Evolutionary conservation across 176 grass and related monocot species (phyloP).

Genomic region (Bromus sterilis): DNA sequence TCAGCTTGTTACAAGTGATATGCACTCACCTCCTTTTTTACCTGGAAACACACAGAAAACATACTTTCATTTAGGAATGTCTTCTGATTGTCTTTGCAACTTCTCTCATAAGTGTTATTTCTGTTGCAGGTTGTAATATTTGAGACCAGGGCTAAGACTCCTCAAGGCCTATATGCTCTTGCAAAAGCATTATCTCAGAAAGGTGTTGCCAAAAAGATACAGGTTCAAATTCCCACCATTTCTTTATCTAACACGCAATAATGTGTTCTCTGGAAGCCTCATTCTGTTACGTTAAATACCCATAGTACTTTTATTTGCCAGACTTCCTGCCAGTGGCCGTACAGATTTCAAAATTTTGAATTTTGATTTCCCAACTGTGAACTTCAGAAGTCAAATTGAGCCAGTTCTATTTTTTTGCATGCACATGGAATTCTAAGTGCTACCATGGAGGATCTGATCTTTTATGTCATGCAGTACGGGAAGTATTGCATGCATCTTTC

Average conservation of each 20-base stretch:
- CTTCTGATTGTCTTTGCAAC: not conserved
- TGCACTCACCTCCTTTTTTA: not conserved
- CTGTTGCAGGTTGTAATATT: conserved; percentile 79
- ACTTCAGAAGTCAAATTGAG: not conserved
- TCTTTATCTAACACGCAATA: not conserved
- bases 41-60: not conserved
- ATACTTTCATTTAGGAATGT: not conserved
- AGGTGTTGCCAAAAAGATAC: conserved; percentile 84
- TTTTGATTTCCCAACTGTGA: not conserved
- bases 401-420: not conserved
- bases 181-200: conserved; percentile 85
- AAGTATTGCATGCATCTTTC: not conserved
- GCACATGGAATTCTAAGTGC: not conserved
- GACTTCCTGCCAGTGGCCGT: not conserved
- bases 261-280: not conserved
- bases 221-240: conserved; percentile 36
- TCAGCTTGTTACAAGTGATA: not conserved
- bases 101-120: not conserved
- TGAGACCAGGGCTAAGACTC: conserved; percentile 78
- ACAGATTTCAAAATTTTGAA: not conserved
- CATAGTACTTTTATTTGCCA: not conserved
- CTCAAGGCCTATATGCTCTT: conserved; percentile 90
- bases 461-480: not conserved
- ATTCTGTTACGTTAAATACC: conserved; percentile 19
- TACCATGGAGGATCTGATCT: not conserved